These are phyloP conservation scores for Moniliophthora roreri DNA, from an alignment of 1,284 basidiomycete species.

Conservation along the genomic window DNA sequence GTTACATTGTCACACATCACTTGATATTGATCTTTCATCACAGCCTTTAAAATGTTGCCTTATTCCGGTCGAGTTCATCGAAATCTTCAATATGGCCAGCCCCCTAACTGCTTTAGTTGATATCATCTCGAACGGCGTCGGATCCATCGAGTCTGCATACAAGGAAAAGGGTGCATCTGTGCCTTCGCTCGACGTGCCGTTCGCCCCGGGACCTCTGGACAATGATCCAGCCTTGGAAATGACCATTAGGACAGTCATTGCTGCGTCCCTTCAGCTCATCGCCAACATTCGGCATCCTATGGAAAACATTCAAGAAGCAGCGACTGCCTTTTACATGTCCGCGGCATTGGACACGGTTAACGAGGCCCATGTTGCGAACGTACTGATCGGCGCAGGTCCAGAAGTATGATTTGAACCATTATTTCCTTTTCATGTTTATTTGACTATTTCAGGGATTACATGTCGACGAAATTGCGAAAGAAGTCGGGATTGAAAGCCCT, in stretches of 20 bases:
- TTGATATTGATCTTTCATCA: too few species aligned
- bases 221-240: background rate
- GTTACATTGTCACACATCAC: too few species aligned
- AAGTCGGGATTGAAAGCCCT: conserved; percentile 5
- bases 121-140: conserved; percentile 7
- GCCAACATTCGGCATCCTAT: conserved; percentile 1
- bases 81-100: background rate
- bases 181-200: conserved; percentile 2
- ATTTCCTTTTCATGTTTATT: too few species aligned
- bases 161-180: background rate
- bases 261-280: conserved; percentile 15
- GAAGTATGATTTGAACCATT: background rate
- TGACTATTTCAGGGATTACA: conserved; percentile 5
- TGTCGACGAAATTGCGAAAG: conserved; percentile 6
- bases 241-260: conserved; percentile 7
- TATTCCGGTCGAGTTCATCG: background rate
- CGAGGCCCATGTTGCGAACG: conserved; percentile 4
- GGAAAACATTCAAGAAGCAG: conserved; percentile 1
- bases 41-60: too few species aligned
- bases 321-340: background rate
- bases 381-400: conserved; percentile 1
- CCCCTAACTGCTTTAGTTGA: conserved; percentile 3
- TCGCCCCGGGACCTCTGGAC: background rate
- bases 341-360: conserved; percentile 4
- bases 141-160: background rate